Evolutionary conservation across 1,284 basidiomycete species (phyloP).

Genomic region (Trichosporon coremiiforme): DNA sequence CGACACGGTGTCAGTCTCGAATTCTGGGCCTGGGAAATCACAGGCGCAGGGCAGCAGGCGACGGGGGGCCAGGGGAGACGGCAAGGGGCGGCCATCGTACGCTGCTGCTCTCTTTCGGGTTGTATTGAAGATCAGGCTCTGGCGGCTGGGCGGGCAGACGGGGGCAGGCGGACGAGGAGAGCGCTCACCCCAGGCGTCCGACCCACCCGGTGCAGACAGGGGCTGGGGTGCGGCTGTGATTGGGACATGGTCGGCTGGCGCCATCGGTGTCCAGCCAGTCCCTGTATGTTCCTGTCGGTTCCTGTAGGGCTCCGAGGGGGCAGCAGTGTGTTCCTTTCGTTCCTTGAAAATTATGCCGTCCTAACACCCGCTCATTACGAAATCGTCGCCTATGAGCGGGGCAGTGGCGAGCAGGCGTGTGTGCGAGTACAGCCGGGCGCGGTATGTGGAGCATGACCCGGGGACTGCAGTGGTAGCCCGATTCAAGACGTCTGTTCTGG

Average conservation of each 20-base stretch:
- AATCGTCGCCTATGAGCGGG: background rate
- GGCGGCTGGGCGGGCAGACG: slow-evolving; percentile 1
- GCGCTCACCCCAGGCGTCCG: too few species aligned
- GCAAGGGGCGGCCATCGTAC: background rate
- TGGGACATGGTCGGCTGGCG: background rate
- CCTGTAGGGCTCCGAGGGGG: background rate
- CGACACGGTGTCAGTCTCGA: background rate
- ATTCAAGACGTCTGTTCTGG: too few species aligned
- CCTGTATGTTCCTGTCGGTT: background rate
- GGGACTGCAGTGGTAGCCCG: too few species aligned
- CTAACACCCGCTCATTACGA: background rate
- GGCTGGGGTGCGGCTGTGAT: background rate
- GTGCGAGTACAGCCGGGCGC: background rate
- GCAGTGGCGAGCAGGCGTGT: background rate
- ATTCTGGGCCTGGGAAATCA: slow-evolving; percentile 7
- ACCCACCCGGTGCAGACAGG: too few species aligned
- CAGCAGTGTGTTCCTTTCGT: slow-evolving; percentile 4
- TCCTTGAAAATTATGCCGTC: background rate
- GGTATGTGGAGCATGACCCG: background rate
- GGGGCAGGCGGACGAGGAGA: background rate
- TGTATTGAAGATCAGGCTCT: background rate
- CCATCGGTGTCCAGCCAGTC: background rate
- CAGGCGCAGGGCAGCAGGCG: background rate
- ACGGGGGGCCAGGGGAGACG: too few species aligned
- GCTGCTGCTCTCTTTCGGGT: background rate